phyloP scores from a whole-genome alignment of 2,329 filamentous ascomycete species.

The Lasiodiplodia gonubiensis region DNA sequence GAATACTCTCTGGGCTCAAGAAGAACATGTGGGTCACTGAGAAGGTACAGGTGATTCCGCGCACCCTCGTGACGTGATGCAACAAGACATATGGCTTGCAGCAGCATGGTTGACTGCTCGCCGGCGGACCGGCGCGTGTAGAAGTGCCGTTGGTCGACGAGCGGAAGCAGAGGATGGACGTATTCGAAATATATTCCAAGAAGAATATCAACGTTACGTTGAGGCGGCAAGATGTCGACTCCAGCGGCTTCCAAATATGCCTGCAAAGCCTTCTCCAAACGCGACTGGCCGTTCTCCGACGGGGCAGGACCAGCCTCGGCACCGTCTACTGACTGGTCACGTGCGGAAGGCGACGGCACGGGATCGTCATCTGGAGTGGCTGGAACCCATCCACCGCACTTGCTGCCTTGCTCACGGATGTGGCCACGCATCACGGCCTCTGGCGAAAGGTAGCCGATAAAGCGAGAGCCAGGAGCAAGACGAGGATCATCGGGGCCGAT shows the following conservation, averaged over 20 bases:
- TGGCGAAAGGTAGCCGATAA: conserved; percentile 55
- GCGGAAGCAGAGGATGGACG: conserved; percentile 54
- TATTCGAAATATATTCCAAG: conserved; percentile 54
- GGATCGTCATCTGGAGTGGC: conserved; percentile 30
- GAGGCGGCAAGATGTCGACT: conserved; percentile 43
- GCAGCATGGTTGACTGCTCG: conserved; percentile 46
- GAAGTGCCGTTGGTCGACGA: conserved; percentile 53
- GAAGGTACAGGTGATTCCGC: conserved; percentile 47
- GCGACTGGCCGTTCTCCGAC: neutral
- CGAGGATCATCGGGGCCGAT: conserved; percentile 31
- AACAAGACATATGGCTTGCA: conserved; percentile 55
- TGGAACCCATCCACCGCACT: conserved; percentile 44
- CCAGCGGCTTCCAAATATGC: conserved; percentile 47
- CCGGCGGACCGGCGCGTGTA: conserved; percentile 44
- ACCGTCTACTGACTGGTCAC: conserved; percentile 34
- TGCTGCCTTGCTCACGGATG: conserved; percentile 36
- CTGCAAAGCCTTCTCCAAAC: conserved; percentile 41
- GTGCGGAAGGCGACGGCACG: neutral
- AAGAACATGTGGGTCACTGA: conserved; percentile 38
- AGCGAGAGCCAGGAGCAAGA: conserved; percentile 42
- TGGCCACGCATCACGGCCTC: conserved; percentile 54
- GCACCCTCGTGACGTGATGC: conserved; percentile 55
- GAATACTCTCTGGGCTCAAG: conserved; percentile 53
- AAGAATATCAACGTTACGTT: conserved; percentile 45
- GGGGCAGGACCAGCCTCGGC: neutral